Conservation (phyloP, 1,284 basidiomycete species). For the Ceratobasidium sp. region DNA sequence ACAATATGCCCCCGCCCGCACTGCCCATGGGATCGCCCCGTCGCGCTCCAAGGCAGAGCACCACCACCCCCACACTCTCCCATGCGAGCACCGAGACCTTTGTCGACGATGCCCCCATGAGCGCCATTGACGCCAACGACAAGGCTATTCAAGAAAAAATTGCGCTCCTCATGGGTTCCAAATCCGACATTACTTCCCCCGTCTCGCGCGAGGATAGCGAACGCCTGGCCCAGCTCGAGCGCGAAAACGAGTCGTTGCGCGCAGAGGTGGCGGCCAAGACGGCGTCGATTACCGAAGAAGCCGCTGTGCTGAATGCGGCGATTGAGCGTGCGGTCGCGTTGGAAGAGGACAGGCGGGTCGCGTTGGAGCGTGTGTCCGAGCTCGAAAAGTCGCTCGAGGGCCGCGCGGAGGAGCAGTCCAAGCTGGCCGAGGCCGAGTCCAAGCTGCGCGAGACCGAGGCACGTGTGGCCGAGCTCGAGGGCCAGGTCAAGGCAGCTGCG, state of each 20-base stretch:
- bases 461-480: slow-evolving; percentile 53
- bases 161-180: slow-evolving; percentile 51
- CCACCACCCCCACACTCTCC: slow-evolving; percentile 45
- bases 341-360: slow-evolving; percentile 58
- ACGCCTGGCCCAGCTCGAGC: slow-evolving; percentile 46
- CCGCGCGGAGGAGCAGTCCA: slow-evolving; percentile 59
- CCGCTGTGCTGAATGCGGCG: slow-evolving; percentile 37
- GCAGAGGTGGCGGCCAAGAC: slow-evolving; percentile 42
- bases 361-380: slow-evolving; percentile 53
- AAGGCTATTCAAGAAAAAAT: slow-evolving; percentile 61
- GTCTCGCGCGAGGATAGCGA: slow-evolving; percentile 22
- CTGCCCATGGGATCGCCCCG: slow-evolving; percentile 54
- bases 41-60: slow-evolving; percentile 30
- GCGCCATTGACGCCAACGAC: slow-evolving; percentile 51
- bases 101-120: slow-evolving; percentile 33
- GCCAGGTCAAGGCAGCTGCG: slow-evolving; percentile 56
- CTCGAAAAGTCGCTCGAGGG: slow-evolving; percentile 59
- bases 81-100: slow-evolving; percentile 41
- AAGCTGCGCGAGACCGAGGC: slow-evolving; percentile 37
- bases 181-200: slow-evolving; percentile 1
- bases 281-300: slow-evolving; percentile 41
- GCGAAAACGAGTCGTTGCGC: slow-evolving; percentile 48
- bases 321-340: slow-evolving; percentile 44
- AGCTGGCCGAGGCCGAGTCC: slow-evolving; percentile 54
- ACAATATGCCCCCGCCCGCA: slow-evolving; percentile 78